Base-by-base conservation (phyloP, 2,329 filamentous ascomycete genomes). In the Ceratocystis albifundus region DNA sequence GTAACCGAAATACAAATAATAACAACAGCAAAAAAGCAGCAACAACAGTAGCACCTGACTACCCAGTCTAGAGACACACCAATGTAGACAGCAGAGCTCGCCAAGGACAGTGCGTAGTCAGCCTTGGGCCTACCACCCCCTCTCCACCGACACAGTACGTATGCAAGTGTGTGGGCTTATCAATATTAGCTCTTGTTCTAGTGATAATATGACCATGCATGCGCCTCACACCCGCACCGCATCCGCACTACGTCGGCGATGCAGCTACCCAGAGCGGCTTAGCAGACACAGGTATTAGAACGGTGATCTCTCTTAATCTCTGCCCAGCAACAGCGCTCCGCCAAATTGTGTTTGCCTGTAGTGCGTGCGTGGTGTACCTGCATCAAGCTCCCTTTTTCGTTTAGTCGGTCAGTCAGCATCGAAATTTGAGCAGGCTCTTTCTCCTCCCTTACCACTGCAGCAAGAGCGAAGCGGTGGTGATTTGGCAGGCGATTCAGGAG, bases 201-300 rank as follows among this genome's bases (percentile, higher is more conserved):
- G 55, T 32, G 55, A 59, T 59, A 59, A 36, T 59, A 59, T 59
- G 55, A n/a, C 15, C 5, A 36, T 36, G 55, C 55, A 59, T 59
- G 55, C 28, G 55, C 55, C 55, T 59, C 55, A 59, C 55, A n/a
- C 55, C 12, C 8, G 20, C 28, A 36, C 28, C 30, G 55, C 55
- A 59, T 59, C 28, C 28, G 55, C 28, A 30, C 15, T 25, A 25
- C 36, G 36, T 41, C n/a, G 10, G 48, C 5, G 48, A 53, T 59
- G 55, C 28, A 59, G 55, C 55, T 25, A 36, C 55, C 55, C 55
- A 59, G 15, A 30, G 17, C 28, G 5, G 28, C 55, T n/a, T 36
- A 59, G 55, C 5, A 59, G 32, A 59, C 8, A n/a, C 55, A 12
- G 2, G 55, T 10, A 36, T 36, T 59, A 59, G 20, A 30, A 36